These are phyloP conservation scores for Aspergillus affinis DNA, from an alignment of 495 filamentous ascomycete species.

Conservation along the genomic window DNA sequence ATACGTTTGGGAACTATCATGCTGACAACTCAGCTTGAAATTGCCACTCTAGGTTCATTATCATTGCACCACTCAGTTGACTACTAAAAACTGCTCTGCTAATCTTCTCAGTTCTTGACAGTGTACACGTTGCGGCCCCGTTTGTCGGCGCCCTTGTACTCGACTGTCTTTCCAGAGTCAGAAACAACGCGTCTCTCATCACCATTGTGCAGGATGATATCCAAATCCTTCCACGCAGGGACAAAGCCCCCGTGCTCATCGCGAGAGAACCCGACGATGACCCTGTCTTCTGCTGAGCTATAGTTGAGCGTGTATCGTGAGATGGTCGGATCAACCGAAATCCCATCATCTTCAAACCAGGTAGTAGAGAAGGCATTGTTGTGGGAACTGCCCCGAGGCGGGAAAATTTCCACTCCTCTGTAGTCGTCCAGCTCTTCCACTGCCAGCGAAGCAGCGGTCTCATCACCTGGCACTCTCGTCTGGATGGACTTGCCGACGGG, in stretches of 20 bases:
- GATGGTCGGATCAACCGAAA: constrained; percentile 45
- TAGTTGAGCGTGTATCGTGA: constrained; percentile 45
- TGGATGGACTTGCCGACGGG: constrained; percentile 58
- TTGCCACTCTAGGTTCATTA: too few relatives aligned
- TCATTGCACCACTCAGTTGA: too few relatives aligned
- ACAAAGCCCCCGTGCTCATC: constrained; percentile 40
- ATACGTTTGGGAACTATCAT: too few relatives aligned
- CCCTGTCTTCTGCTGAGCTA: constrained; percentile 41
- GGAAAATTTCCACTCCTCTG: constrained; percentile 64
- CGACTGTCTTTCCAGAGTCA: constrained; percentile 31
- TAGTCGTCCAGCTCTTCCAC: constrained; percentile 60
- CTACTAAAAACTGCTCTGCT: neutral
- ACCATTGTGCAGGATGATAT: constrained; percentile 51
- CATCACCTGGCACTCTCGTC: constrained; percentile 54
- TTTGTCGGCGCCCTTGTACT: constrained; percentile 31
- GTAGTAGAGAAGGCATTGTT: constrained; percentile 41
- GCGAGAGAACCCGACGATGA: constrained; percentile 41
- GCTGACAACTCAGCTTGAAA: too few relatives aligned
- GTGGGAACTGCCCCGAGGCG: constrained; percentile 41
- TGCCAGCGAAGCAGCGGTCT: constrained; percentile 49
- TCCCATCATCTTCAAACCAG: constrained; percentile 67
- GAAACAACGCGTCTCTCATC: constrained; percentile 47
- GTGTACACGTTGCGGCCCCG: constrained; percentile 39
- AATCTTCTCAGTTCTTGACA: constrained; percentile 23
- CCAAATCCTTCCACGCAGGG: constrained; percentile 54